These are phyloP conservation scores for Streptanthus diversifolius DNA, from an alignment of 345 rosid species.

Conservation along the genomic window DNA sequence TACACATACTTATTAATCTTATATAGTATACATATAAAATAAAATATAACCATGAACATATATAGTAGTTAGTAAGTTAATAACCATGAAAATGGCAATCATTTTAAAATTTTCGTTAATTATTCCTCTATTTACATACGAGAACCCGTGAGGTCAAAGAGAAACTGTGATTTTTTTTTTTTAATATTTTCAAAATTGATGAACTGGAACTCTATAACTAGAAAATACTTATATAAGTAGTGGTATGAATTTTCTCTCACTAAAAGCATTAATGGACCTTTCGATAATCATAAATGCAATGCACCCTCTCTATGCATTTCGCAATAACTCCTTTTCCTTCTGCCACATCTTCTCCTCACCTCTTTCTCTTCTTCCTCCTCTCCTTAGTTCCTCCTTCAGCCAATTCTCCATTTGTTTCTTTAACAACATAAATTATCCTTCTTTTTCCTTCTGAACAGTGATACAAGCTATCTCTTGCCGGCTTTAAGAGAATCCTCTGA, in stretches of 20 bases:
- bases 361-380: constrained; percentile 34
- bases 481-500: neutral
- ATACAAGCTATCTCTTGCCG: neutral
- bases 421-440: constrained; percentile 7
- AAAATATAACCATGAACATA: neutral
- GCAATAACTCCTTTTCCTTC: constrained; percentile 63
- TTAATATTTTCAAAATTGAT: neutral
- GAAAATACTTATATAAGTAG: constrained; percentile 1
- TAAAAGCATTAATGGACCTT: constrained; percentile 38
- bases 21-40: neutral
- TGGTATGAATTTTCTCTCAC: constrained; percentile 32
- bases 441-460: neutral
- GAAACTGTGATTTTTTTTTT: neutral
- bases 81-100: neutral
- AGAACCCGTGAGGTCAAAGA: constrained; percentile 20
- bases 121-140: neutral
- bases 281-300: constrained; percentile 62
- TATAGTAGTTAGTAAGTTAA: neutral
- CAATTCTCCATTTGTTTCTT: constrained; percentile 24
- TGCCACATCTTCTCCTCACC: constrained; percentile 42
- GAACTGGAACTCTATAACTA: neutral
- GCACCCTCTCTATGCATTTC: constrained; percentile 64
- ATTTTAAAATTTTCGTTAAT: neutral
- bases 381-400: constrained; percentile 11
- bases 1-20: neutral